These are phyloP conservation scores for Aspergillus funiculosus DNA, from an alignment of 495 filamentous ascomycete genomes.

Conservation along the genomic window DNA sequence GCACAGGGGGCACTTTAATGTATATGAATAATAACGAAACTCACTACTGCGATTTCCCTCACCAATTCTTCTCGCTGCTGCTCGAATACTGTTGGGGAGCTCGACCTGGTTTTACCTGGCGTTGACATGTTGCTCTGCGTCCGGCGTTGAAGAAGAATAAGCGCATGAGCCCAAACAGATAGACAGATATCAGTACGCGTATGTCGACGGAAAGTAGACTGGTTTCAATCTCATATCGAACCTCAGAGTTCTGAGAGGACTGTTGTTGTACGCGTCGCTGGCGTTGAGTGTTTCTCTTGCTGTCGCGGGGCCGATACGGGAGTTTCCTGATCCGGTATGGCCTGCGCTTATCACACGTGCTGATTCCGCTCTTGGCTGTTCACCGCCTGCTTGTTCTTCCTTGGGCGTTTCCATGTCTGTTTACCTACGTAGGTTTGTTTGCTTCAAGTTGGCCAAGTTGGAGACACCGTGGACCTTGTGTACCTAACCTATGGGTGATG, in stretches of 20 bases:
- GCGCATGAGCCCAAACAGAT: background rate
- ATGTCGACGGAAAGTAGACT: background rate
- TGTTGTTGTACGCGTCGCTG: slow-evolving; percentile 2
- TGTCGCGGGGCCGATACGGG: slow-evolving; percentile 1
- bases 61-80: slow-evolving; percentile 75
- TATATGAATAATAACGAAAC: slow-evolving; percentile 17
- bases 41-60: slow-evolving; percentile 69
- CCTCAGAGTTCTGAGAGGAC: background rate
- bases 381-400: slow-evolving; percentile 6
- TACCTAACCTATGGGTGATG: too few relatives aligned
- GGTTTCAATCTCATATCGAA: slow-evolving; percentile 1
- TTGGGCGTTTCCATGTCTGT: background rate
- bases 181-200: background rate
- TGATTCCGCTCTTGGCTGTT: background rate
- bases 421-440: too few relatives aligned
- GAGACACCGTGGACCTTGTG: too few relatives aligned
- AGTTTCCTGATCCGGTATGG: slow-evolving; percentile 2
- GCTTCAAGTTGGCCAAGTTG: too few relatives aligned
- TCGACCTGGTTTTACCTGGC: slow-evolving; percentile 16
- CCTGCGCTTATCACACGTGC: background rate
- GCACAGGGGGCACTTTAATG: too few relatives aligned
- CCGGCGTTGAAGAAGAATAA: background rate
- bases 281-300: slow-evolving; percentile 3
- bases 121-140: slow-evolving; percentile 19
- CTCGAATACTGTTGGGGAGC: slow-evolving; percentile 55